Percentiles rank a stretch among this genome's conserved stretches.
These are phyloP conservation scores for Obba rivulosa DNA, from an alignment of 768 basidiomycete species.

Conservation along the genomic window DNA sequence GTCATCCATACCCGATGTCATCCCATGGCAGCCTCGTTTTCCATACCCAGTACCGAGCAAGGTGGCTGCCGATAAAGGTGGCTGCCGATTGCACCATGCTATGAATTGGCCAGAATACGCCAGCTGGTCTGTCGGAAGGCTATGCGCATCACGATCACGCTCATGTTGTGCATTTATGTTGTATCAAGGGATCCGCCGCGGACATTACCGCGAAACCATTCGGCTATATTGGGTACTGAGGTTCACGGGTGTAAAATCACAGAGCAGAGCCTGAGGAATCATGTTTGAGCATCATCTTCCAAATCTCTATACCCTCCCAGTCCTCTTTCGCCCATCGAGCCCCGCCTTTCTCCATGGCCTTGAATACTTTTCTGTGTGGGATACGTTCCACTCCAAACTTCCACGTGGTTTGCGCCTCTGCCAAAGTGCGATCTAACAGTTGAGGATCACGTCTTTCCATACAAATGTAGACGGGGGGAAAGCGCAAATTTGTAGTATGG, in stretches of 20 bases:
- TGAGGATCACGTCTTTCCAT: slow-evolving; percentile 74
- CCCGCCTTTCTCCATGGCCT: slow-evolving; percentile 53
- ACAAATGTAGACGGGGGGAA: slow-evolving; percentile 54
- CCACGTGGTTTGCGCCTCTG: slow-evolving; percentile 49
- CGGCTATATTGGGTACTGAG: too few species aligned
- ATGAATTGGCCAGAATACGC: too few species aligned
- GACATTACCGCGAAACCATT: too few species aligned
- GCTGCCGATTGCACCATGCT: background rate
- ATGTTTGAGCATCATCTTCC: slow-evolving; percentile 37
- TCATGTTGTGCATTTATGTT: too few species aligned
- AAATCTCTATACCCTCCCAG: slow-evolving; percentile 82
- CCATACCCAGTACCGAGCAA: too few species aligned
- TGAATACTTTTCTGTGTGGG: slow-evolving; percentile 50
- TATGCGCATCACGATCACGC: too few species aligned
- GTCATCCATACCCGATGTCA: too few species aligned
- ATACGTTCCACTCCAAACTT: slow-evolving; percentile 56
- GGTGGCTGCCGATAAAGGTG: too few species aligned
- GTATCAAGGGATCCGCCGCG: too few species aligned
- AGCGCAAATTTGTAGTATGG: slow-evolving; percentile 20
- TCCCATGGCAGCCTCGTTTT: too few species aligned
- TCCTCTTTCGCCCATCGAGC: slow-evolving; percentile 59
- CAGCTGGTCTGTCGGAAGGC: background rate
- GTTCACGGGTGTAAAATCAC: too few species aligned
- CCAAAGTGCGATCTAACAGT: slow-evolving; percentile 54
- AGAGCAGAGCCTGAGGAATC: background rate